A percentile compares a stretch with the other conserved stretches of the same genome.
Evolutionary conservation across 371 early-diverging fungal genomes (phyloP).

Genomic region (Caulochytrium protostelioides): DNA sequence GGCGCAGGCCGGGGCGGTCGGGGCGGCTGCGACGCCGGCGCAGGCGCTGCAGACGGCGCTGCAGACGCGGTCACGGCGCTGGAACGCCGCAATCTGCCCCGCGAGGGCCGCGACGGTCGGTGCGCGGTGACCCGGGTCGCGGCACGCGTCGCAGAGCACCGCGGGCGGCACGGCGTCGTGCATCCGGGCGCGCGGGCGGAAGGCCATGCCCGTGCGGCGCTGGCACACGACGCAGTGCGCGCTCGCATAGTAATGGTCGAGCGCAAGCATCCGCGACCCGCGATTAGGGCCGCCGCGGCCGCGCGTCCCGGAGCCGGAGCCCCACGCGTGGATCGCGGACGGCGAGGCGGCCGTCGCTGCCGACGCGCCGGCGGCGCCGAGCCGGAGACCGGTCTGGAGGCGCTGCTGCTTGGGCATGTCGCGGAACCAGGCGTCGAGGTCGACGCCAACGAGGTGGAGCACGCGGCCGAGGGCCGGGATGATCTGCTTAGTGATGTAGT

Average conservation of each 20-base stretch:
- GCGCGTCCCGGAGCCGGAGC: not conserved
- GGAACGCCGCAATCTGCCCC: conserved; percentile 5
- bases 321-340: not conserved
- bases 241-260: conserved; percentile 19
- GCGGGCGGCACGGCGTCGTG: not conserved
- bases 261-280: too few species aligned
- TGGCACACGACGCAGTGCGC: conserved; percentile 16
- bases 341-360: not conserved
- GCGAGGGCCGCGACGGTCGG: conserved; percentile 1
- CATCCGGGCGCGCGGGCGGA: not conserved
- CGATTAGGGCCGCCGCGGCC: conserved; percentile 7
- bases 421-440: conserved; percentile 18
- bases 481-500: conserved; percentile 64
- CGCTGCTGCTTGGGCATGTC: conserved; percentile 21
- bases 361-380: conserved; percentile 2
- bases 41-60: conserved; percentile 16
- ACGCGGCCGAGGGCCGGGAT: conserved; percentile 58
- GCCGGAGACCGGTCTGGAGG: conserved; percentile 7
- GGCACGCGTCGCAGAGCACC: conserved; percentile 11
- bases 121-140: conserved; percentile 1
- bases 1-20: conserved; percentile 12
- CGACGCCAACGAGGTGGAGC: conserved; percentile 55
- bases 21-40: conserved; percentile 5
- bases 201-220: not conserved
- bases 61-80: too few species aligned